phyloP scores from a whole-genome alignment of 305 asterid species.

The Rubia tinctorum region DNA sequence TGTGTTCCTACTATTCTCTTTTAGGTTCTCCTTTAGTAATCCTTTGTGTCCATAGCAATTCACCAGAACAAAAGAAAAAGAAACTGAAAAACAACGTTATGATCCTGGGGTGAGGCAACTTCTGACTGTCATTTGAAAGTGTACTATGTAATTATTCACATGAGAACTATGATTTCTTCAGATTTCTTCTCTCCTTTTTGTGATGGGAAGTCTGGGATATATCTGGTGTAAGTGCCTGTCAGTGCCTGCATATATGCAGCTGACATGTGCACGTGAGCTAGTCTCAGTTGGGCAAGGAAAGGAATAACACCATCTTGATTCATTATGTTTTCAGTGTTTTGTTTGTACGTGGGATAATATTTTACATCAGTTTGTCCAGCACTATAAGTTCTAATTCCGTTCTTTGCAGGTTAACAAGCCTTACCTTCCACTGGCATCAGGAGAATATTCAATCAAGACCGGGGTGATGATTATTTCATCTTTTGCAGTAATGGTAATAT shows the following conservation, averaged over 20 bases:
- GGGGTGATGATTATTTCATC: constrained; percentile 73
- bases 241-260: background rate
- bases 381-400: constrained; percentile 12
- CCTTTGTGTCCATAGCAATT: background rate
- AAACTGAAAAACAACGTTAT: background rate
- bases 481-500: constrained; percentile 69
- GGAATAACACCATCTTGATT: background rate
- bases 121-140: background rate
- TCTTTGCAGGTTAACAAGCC: constrained; percentile 87
- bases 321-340: background rate
- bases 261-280: background rate
- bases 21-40: background rate
- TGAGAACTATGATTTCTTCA: background rate
- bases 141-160: background rate
- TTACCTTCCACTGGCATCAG: constrained; percentile 97
- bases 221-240: background rate
- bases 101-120: background rate
- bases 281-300: background rate
- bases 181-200: background rate
- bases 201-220: background rate
- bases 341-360: background rate
- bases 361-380: constrained; percentile 6
- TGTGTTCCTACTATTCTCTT: background rate
- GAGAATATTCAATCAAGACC: constrained; percentile 80
- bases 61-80: background rate